Evolutionary conservation across 2,329 filamentous ascomycete species (phyloP).

Genomic region (Didymella segeticola): DNA sequence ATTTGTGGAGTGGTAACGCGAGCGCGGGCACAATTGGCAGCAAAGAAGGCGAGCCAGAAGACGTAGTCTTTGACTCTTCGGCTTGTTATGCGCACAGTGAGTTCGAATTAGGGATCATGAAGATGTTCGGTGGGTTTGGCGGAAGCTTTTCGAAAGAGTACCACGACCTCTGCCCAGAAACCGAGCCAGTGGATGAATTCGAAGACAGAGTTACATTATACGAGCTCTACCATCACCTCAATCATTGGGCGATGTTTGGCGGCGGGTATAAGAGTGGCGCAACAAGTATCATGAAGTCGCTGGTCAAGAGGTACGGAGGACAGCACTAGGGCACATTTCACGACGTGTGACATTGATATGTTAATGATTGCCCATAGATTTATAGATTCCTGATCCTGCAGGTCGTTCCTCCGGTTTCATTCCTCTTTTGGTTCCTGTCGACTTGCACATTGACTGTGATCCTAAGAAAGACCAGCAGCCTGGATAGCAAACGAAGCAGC

Average conservation of each 20-base stretch:
- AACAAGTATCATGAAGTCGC: conserved; percentile 76
- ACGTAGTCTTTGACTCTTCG: conserved; percentile 83
- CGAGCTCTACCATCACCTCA: conserved; percentile 89
- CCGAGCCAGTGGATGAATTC: conserved; percentile 82
- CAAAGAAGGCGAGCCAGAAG: conserved; percentile 69
- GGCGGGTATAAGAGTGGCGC: conserved; percentile 78
- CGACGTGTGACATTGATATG: conserved; percentile 2
- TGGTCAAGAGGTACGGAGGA: conserved; percentile 73
- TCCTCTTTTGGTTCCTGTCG: neutral
- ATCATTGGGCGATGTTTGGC: conserved; percentile 86
- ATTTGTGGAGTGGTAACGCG: conserved; percentile 92
- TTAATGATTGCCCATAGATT: conserved; percentile 15
- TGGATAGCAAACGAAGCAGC: conserved; percentile 38
- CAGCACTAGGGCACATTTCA: neutral
- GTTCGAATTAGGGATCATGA: conserved; percentile 93
- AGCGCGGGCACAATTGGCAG: conserved; percentile 66
- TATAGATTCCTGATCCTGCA: neutral
- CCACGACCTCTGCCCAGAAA: conserved; percentile 74
- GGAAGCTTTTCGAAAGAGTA: conserved; percentile 78
- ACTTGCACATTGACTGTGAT: neutral
- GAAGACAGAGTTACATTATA: conserved; percentile 83
- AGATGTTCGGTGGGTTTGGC: conserved; percentile 92
- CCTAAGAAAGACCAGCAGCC: conserved; percentile 29
- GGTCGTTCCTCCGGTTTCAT: neutral
- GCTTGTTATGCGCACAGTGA: conserved; percentile 86